Percentiles rank a stretch among this genome's conserved stretches.
Conservation (phyloP, 768 basidiomycete genomes). For the Mycena indigotica region DNA sequence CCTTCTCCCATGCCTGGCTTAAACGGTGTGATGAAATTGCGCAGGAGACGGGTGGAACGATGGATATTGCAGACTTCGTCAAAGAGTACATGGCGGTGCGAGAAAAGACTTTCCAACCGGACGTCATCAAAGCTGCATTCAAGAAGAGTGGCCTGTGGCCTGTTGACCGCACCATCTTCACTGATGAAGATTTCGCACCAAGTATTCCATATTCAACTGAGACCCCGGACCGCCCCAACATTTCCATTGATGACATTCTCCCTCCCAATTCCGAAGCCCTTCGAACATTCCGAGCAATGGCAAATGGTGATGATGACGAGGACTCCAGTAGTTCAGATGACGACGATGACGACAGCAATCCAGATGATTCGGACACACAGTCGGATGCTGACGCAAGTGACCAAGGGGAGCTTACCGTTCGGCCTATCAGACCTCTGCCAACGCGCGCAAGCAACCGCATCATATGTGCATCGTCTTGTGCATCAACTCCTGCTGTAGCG, state of each 20-base stretch:
- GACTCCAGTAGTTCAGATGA: too few species aligned
- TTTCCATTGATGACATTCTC: neutral
- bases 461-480: neutral
- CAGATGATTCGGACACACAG: neutral
- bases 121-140: conserved; percentile 25
- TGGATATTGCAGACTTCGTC: conserved; percentile 29
- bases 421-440: too few species aligned
- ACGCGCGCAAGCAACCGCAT: neutral
- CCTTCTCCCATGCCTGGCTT: neutral
- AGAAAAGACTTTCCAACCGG: conserved; percentile 15
- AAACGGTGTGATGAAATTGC: neutral
- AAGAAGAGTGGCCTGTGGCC: conserved; percentile 27
- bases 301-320: neutral
- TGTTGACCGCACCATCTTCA: conserved; percentile 26
- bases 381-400: neutral
- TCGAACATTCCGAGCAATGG: neutral
- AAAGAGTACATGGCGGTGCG: conserved; percentile 32
- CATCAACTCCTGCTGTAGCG: neutral
- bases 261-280: neutral
- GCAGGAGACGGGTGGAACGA: conserved; percentile 19
- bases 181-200: conserved; percentile 25
- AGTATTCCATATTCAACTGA: conserved; percentile 17
- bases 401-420: too few species aligned
- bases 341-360: neutral
- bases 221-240: neutral